Conservation (phyloP, 2,329 filamentous ascomycete species). For the Simplicillium sp. region DNA sequence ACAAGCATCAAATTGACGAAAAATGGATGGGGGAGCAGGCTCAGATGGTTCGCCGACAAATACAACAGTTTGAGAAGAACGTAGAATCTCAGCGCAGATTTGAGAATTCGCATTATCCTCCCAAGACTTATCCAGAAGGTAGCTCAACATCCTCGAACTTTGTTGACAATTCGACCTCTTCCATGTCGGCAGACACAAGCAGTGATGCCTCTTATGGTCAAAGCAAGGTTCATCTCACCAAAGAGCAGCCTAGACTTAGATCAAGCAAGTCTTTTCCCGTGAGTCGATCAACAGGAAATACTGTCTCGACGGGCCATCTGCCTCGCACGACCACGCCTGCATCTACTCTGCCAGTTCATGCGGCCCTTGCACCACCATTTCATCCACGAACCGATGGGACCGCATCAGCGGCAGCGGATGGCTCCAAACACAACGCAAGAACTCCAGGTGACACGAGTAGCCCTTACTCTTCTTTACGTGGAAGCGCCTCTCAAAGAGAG, state of each 20-base stretch:
- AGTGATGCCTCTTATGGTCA: too few species aligned
- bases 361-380: conserved; percentile 40
- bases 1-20: conserved; percentile 54
- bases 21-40: conserved; percentile 35
- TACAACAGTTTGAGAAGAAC: conserved; percentile 39
- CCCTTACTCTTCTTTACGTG: too few species aligned
- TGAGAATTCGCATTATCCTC: conserved; percentile 34
- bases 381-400: conserved; percentile 20
- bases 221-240: too few species aligned
- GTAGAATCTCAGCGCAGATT: conserved; percentile 32
- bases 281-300: too few species aligned
- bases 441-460: too few species aligned
- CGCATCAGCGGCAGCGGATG: too few species aligned
- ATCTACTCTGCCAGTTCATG: conserved; percentile 31
- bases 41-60: conserved; percentile 30
- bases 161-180: not conserved
- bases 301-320: too few species aligned
- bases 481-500: too few species aligned
- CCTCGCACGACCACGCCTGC: too few species aligned
- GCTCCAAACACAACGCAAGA: too few species aligned
- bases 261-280: too few species aligned
- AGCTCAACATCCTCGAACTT: conserved; percentile 10
- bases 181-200: not conserved
- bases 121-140: conserved; percentile 14
- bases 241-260: too few species aligned